These are phyloP conservation scores for Ceratobasidium sp. DNA, from an alignment of 1,284 basidiomycete species.

Conservation along the genomic window DNA sequence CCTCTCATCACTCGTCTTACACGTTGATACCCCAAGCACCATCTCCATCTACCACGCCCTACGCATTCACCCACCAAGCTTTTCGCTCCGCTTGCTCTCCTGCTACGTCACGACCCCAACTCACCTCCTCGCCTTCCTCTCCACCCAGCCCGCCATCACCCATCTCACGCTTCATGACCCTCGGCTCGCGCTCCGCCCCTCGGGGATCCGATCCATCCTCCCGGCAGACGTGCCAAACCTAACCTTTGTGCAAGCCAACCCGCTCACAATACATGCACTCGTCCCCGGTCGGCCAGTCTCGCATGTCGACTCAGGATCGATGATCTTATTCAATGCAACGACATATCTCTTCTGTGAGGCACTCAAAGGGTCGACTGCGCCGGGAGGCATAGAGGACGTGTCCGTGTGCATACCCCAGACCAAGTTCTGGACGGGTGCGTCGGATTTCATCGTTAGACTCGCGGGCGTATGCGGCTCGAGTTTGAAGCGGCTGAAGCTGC, in stretches of 20 bases:
- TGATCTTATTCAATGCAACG: slow-evolving; percentile 10
- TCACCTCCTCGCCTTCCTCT: slow-evolving; percentile 7
- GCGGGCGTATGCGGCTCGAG: slow-evolving; percentile 14
- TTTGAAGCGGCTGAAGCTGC: slow-evolving; percentile 8
- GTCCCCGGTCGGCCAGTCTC: slow-evolving; percentile 27
- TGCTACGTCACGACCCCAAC: slow-evolving; percentile 9
- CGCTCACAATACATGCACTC: slow-evolving; percentile 30
- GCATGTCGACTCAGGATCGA: slow-evolving; percentile 7
- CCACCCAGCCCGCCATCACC: slow-evolving; percentile 8
- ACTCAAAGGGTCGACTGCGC: slow-evolving; percentile 11
- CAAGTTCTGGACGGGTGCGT: slow-evolving; percentile 39
- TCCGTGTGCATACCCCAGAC: slow-evolving; percentile 32
- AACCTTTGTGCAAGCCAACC: not conserved
- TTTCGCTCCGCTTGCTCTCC: slow-evolving; percentile 4
- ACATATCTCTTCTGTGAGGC: slow-evolving; percentile 24
- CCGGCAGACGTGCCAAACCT: slow-evolving; percentile 13
- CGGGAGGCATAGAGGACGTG: slow-evolving; percentile 15
- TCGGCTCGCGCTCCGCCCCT: not conserved
- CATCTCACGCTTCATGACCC: slow-evolving; percentile 19
- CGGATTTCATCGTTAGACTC: slow-evolving; percentile 30
- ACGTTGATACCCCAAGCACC: slow-evolving; percentile 15
- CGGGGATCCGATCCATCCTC: not conserved
- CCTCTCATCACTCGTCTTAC: slow-evolving; percentile 5
- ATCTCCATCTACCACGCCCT: not conserved
- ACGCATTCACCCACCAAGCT: not conserved